phyloP scores from a whole-genome alignment of 2,329 filamentous ascomycete genomes.

The Penicillium occitanis region DNA sequence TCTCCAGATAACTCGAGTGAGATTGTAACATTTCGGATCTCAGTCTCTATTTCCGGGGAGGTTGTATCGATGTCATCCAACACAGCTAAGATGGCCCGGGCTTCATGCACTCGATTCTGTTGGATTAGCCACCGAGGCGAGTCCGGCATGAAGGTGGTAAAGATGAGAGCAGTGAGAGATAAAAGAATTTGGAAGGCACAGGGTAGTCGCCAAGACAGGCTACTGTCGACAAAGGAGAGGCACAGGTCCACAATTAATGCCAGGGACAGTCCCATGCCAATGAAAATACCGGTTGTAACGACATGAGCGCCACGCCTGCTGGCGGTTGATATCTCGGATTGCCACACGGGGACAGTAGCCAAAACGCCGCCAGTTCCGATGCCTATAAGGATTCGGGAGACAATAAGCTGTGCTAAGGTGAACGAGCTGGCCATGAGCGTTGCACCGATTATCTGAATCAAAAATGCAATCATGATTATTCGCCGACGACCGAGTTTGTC shows the following conservation, averaged over 20 bases:
- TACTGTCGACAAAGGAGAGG: constrained; percentile 24
- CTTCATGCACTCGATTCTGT: constrained; percentile 65
- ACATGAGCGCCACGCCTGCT: constrained; percentile 57
- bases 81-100: constrained; percentile 56
- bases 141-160: constrained; percentile 38
- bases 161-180: constrained; percentile 39
- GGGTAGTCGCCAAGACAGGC: constrained; percentile 47
- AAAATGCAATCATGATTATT: constrained; percentile 57
- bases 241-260: constrained; percentile 29
- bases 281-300: constrained; percentile 51
- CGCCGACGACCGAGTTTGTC: constrained; percentile 39
- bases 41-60: constrained; percentile 53
- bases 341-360: constrained; percentile 54
- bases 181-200: constrained; percentile 51
- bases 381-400: constrained; percentile 54
- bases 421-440: constrained; percentile 37
- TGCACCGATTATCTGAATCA: constrained; percentile 49
- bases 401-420: constrained; percentile 51
- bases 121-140: constrained; percentile 47
- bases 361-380: constrained; percentile 59
- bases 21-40: constrained; percentile 55
- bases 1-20: constrained; percentile 42
- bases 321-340: constrained; percentile 48
- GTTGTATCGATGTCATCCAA: constrained; percentile 38
- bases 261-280: constrained; percentile 33